phyloP scores from a whole-genome alignment of 805 yeast genomes.

The Candida boleticola region DNA sequence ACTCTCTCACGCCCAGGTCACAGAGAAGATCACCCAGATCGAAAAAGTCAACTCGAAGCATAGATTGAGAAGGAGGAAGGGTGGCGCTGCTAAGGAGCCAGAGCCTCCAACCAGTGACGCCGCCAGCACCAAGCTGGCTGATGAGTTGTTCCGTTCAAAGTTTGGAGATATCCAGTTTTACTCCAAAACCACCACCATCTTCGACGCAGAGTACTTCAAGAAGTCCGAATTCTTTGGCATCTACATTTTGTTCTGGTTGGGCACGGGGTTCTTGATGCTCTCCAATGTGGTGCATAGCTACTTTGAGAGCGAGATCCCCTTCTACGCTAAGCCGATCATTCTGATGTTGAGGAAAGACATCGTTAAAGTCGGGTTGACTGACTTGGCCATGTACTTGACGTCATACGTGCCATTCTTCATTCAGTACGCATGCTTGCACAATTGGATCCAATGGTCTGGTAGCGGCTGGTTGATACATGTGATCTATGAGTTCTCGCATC shows the following conservation, averaged over 20 bases:
- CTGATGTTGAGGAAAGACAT: constrained; percentile 59
- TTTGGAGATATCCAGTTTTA: constrained; percentile 54
- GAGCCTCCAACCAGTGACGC: not conserved
- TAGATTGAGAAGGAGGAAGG: not conserved
- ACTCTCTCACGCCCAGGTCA: no score
- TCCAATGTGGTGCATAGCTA: constrained; percentile 56
- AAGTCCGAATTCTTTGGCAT: constrained; percentile 69
- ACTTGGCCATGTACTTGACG: constrained; percentile 67
- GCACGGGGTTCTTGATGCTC: constrained; percentile 52
- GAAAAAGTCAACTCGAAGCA: not conserved
- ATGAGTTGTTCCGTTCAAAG: constrained; percentile 38
- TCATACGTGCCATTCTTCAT: constrained; percentile 59
- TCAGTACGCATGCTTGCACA: constrained; percentile 52
- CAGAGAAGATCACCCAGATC: not conserved
- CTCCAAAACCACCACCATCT: constrained; percentile 41
- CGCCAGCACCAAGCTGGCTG: not conserved
- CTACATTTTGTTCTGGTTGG: constrained; percentile 77
- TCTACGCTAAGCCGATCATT: constrained; percentile 54
- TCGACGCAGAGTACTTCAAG: constrained; percentile 49
- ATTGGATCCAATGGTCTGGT: constrained; percentile 55
- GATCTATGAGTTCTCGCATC: constrained; percentile 50
- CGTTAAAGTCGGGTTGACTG: constrained; percentile 67
- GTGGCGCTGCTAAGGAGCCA: not conserved
- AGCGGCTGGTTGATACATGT: constrained; percentile 66
- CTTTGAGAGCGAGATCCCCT: constrained; percentile 38